Evolutionary conservation across 2,329 filamentous ascomycete genomes (phyloP).

Genomic region (Trichoderma guizhouense): DNA sequence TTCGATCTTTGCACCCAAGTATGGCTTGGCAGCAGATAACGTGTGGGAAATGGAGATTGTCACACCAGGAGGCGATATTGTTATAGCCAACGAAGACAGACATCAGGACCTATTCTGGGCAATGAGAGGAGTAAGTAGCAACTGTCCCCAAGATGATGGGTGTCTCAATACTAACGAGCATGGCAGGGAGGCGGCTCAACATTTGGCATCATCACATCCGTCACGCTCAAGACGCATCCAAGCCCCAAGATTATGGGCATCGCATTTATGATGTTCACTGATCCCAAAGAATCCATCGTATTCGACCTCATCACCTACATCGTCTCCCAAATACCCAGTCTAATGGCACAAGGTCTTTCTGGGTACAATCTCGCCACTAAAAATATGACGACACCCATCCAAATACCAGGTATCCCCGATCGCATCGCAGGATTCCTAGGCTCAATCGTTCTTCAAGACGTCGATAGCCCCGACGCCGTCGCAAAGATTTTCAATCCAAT

Average conservation of each 20-base stretch:
- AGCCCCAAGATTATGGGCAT: slow-evolving; percentile 34
- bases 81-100: slow-evolving; percentile 50
- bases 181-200: slow-evolving; percentile 56
- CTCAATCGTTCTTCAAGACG: slow-evolving; percentile 36
- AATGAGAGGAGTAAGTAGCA: slow-evolving; percentile 48
- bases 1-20: slow-evolving; percentile 47
- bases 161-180: neutral
- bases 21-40: slow-evolving; percentile 61
- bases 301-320: slow-evolving; percentile 48
- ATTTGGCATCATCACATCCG: slow-evolving; percentile 57
- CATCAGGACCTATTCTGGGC: slow-evolving; percentile 63
- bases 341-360: slow-evolving; percentile 50
- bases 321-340: slow-evolving; percentile 42
- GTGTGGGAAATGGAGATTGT: slow-evolving; percentile 58
- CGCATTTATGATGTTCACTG: slow-evolving; percentile 24
- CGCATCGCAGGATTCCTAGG: slow-evolving; percentile 37
- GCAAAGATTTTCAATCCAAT: slow-evolving; percentile 33
- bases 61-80: slow-evolving; percentile 46
- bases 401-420: slow-evolving; percentile 32
- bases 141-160: rapidly evolving
- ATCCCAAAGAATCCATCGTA: slow-evolving; percentile 35
- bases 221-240: slow-evolving; percentile 53
- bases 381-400: slow-evolving; percentile 34
- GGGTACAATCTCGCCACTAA: slow-evolving; percentile 43
- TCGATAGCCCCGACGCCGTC: slow-evolving; percentile 28